phyloP scores from a whole-genome alignment of 208 protist species.

The Trypanosoma melophagium region DNA sequence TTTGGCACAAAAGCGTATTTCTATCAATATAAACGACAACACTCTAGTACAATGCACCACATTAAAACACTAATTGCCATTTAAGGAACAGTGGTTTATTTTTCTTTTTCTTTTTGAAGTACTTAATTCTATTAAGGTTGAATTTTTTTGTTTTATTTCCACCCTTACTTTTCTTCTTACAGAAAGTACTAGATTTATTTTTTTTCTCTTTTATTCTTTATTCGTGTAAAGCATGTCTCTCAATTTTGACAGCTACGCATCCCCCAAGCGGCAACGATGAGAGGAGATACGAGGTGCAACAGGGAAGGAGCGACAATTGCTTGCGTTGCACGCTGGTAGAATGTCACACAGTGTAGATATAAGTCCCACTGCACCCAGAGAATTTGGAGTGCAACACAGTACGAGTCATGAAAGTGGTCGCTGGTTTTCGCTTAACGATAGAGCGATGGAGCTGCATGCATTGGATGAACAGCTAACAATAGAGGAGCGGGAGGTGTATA shows the following conservation, averaged over 20 bases:
- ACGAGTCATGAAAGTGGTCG: neutral
- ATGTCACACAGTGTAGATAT: neutral
- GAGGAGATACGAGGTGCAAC: constrained; percentile 25
- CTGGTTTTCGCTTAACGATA: constrained; percentile 10
- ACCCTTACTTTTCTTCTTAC: constrained; percentile 10
- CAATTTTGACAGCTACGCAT: constrained; percentile 8
- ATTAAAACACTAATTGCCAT: neutral
- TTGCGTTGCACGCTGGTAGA: constrained; percentile 12
- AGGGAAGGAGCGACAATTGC: constrained; percentile 19
- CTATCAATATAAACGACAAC: too few relatives aligned
- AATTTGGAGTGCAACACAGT: neutral
- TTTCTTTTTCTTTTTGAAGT: constrained; percentile 26
- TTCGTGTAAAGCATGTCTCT: constrained; percentile 10
- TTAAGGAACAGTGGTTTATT: neutral
- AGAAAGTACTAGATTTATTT: neutral
- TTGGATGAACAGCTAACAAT: constrained; percentile 18
- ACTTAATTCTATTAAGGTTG: too few relatives aligned
- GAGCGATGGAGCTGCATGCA: constrained; percentile 21
- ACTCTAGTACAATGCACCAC: too few relatives aligned
- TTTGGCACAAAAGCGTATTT: too few relatives aligned
- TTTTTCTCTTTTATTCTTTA: constrained; percentile 7
- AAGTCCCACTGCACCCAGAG: neutral
- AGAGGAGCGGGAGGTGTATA: constrained; percentile 17
- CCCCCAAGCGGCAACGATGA: constrained; percentile 17
- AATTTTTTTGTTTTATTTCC: too few relatives aligned